These are phyloP conservation scores for Westerdykella aurantiaca DNA, from an alignment of 2,329 filamentous ascomycete genomes.

Conservation along the genomic window DNA sequence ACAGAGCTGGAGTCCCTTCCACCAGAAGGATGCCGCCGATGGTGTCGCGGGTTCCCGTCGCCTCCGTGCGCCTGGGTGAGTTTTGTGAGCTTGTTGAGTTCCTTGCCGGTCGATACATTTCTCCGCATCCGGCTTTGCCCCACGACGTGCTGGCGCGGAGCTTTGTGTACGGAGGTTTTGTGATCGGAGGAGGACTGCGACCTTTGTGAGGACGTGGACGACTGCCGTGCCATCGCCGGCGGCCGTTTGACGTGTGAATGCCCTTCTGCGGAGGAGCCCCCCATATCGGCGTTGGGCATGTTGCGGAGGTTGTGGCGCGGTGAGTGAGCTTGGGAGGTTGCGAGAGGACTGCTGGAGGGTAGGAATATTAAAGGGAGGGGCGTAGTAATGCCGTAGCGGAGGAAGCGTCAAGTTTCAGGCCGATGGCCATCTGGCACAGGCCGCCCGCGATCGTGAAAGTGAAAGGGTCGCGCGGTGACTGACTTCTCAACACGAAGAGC, in stretches of 20 bases:
- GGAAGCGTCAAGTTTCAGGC: background rate
- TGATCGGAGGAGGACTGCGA: slow-evolving; percentile 37
- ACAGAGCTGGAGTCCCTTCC: slow-evolving; percentile 25
- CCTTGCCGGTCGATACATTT: slow-evolving; percentile 39
- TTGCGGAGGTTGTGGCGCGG: background rate
- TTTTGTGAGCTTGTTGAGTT: slow-evolving; percentile 39
- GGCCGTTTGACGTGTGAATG: slow-evolving; percentile 35
- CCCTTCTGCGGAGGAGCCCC: slow-evolving; percentile 28
- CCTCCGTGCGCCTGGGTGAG: slow-evolving; percentile 22
- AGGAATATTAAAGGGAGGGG: too few species aligned
- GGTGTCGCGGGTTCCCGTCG: slow-evolving; percentile 29
- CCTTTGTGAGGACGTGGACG: slow-evolving; percentile 31
- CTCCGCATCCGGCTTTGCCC: slow-evolving; percentile 36
- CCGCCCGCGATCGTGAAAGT: too few species aligned
- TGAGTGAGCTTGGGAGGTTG: background rate
- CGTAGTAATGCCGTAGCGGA: background rate
- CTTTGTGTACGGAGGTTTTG: slow-evolving; percentile 29
- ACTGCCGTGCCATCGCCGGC: slow-evolving; percentile 31
- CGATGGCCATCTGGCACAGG: too few species aligned
- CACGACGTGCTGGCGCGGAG: slow-evolving; percentile 38
- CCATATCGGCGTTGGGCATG: slow-evolving; percentile 19
- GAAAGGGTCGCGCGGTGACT: too few species aligned
- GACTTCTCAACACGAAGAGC: too few species aligned
- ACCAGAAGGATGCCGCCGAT: slow-evolving; percentile 36
- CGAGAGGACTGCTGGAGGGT: too few species aligned